Percentiles rank a stretch among this genome's conserved stretches.
Conservation (phyloP, 1,284 basidiomycete genomes). For the Takashimella koratensis region DNA sequence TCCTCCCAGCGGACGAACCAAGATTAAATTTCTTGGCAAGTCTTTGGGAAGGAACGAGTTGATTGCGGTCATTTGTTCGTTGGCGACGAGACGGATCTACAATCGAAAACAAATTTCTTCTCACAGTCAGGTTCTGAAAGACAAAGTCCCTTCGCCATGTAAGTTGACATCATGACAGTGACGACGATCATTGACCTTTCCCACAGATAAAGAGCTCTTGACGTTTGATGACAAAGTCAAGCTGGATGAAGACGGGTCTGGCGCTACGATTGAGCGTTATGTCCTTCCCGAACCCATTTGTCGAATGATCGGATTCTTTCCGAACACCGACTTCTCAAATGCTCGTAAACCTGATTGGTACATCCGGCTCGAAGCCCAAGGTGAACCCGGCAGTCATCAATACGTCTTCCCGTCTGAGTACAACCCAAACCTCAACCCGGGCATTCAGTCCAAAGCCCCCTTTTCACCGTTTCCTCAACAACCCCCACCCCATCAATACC, state of each 20-base stretch:
- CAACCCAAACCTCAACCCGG: constrained; percentile 10
- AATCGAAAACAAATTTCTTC: constrained; percentile 48
- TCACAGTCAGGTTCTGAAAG: constrained; percentile 48
- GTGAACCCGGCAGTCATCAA: constrained; percentile 3
- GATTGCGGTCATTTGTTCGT: constrained; percentile 53
- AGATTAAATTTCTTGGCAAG: constrained; percentile 52
- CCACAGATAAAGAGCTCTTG: constrained; percentile 20
- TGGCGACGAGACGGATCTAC: constrained; percentile 48
- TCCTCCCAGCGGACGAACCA: constrained; percentile 32
- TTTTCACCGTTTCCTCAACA: not conserved
- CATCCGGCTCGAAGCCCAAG: constrained; percentile 7
- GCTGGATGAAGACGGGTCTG: constrained; percentile 12
- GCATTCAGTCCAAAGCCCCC: not conserved
- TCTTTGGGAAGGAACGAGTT: constrained; percentile 55
- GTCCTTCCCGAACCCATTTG: constrained; percentile 17
- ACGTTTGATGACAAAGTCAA: constrained; percentile 19
- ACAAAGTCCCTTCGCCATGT: constrained; percentile 25
- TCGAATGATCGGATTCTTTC: constrained; percentile 10
- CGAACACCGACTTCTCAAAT: constrained; percentile 16
- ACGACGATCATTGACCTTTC: not conserved
- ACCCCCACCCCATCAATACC: constrained; percentile 4
- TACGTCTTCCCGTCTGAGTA: constrained; percentile 3
- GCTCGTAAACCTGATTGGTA: constrained; percentile 15
- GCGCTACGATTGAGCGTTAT: constrained; percentile 18
- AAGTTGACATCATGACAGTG: constrained; percentile 1